These are phyloP conservation scores for Pestalotiopsis sp. DNA, from an alignment of 2,329 filamentous ascomycete species.

Conservation along the genomic window DNA sequence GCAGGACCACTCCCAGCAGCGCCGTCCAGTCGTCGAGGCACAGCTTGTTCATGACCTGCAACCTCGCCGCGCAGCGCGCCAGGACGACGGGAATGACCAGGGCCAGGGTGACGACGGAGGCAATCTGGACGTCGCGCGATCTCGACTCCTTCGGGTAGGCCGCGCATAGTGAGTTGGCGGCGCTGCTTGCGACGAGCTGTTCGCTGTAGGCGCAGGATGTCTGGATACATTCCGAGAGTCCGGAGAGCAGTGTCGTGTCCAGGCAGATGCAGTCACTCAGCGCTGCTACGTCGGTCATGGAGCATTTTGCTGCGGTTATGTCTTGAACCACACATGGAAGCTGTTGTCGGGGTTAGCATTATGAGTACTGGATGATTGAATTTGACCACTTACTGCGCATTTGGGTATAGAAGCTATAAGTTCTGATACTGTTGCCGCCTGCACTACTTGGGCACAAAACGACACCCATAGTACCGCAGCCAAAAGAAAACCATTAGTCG, in stretches of 20 bases:
- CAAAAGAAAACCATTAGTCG: neutral
- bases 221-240: neutral
- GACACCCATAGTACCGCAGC: neutral
- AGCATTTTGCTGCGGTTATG: neutral
- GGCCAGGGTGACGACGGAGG: neutral
- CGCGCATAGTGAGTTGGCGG: neutral
- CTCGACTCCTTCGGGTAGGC: slow-evolving; percentile 1
- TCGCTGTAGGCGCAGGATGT: neutral
- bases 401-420: neutral
- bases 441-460: neutral
- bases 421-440: neutral
- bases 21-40: slow-evolving; percentile 4
- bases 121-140: neutral
- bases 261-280: neutral
- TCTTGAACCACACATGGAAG: neutral
- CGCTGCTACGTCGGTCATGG: neutral
- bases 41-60: neutral
- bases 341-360: neutral
- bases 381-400: neutral
- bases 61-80: neutral
- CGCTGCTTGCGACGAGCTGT: neutral
- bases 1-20: neutral
- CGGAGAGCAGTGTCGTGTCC: neutral
- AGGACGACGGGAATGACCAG: neutral
- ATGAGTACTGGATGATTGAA: too few relatives aligned